Evolutionary conservation across 1,139 yeast genomes (phyloP), one percentile per base, ranked within the genome.

Genomic region (Saccharomycopsis crataegensis): DNA sequence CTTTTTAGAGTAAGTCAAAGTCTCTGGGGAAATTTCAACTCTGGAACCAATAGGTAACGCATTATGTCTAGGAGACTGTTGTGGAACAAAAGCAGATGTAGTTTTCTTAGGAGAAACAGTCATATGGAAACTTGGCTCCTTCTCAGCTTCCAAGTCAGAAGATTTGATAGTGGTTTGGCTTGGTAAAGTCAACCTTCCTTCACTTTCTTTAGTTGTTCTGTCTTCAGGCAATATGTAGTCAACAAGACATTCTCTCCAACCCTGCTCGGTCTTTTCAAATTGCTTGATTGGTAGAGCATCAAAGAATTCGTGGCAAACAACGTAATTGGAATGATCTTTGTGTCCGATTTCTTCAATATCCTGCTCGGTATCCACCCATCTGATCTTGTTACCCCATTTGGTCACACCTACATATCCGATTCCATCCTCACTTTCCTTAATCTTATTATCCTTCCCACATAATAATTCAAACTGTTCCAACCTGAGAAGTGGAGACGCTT

Each of bases 261-360:
- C 88, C 16, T 77, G 66, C 37, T 72, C 69, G 0, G 86, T 80
- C 59, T 77, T 77, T 54, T 78, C 76, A 64, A 86, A 88, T 58
- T 83, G 77, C 59, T 84, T 82, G 32, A 88, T 82, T 0, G 96
- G 96, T 57, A 88, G 72, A 0, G 96, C 96, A 68, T 88, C 96
- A 64, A 85, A 88, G 62, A 88, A 88, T 65, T 88, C 96, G 65
- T 88, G 96, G 0, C 95, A 95, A 53, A 88, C 65, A 8, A 86
- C 73, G 64, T 79, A 87, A 58, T 86, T 84, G 42, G 88, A 78
- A 17, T 57, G 53, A 12, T 55, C 54, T 2, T 60, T 58, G 1
- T 67, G 61, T 4, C 70, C 71, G 4, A 71, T 71, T 0, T 67
- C 64, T 8, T 70, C 68, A 9, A 83, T 66, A 56, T 81, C 84